phyloP scores from a whole-genome alignment of 2,329 filamentous ascomycete species.

The Xylariales sp. region DNA sequence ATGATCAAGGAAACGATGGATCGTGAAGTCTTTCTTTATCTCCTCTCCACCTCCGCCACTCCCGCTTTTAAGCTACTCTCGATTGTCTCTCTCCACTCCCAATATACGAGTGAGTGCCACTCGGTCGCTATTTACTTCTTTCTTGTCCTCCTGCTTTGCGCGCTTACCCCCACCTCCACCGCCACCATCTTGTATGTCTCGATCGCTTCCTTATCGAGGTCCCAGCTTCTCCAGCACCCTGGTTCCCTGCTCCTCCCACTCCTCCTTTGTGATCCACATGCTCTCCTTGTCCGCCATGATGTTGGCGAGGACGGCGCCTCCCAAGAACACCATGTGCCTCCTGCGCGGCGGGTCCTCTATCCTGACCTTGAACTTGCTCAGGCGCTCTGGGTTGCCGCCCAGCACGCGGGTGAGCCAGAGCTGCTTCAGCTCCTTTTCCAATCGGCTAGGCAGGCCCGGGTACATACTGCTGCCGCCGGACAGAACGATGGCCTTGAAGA shows the following conservation, averaged over 20 bases:
- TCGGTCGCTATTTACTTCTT: too few relatives aligned
- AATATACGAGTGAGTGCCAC: too few relatives aligned
- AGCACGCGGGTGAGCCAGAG: constrained; percentile 93
- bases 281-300: constrained; percentile 99
- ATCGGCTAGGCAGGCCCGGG: constrained; percentile 83
- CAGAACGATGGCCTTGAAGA: constrained; percentile 96
- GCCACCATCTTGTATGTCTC: neutral
- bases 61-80: too few relatives aligned
- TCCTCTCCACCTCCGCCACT: too few relatives aligned
- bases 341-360: constrained; percentile 96
- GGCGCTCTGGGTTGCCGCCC: constrained; percentile 83
- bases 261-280: constrained; percentile 97
- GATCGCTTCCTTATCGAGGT: constrained; percentile 59
- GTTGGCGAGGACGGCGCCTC: constrained; percentile 92
- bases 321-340: constrained; percentile 99
- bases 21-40: too few relatives aligned
- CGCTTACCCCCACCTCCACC: too few relatives aligned
- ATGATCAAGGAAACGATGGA: too few relatives aligned
- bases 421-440: constrained; percentile 99
- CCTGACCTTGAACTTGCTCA: constrained; percentile 99
- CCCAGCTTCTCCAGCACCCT: constrained; percentile 88
- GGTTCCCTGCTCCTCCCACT: constrained; percentile 92
- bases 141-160: too few relatives aligned
- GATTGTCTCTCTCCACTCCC: too few relatives aligned
- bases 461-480: constrained; percentile 99